Base-by-base conservation (phyloP, 139 green algal species). In the Chlamydomonas sphaeroides region DNA sequence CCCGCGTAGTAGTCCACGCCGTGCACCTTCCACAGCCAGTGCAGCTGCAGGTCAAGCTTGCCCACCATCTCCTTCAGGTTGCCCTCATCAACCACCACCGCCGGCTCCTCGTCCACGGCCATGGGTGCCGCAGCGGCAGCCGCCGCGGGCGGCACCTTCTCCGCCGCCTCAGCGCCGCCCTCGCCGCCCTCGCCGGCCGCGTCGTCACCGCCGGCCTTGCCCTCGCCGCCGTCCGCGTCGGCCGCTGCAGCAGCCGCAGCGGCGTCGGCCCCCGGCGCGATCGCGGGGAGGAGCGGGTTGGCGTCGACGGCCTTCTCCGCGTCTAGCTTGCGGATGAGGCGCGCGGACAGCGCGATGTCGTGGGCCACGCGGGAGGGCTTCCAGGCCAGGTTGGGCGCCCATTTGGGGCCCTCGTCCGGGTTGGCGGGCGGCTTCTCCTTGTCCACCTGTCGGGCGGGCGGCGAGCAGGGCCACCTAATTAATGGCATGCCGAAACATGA, bases 1-100 rank as follows among this genome's bases (percentile, higher is more conserved):
- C 92, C 93, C 17, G 84, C 89, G 73, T 98, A 98, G 87, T 95
- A 98, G 84, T 98, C 95, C 8, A 98, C 82, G 20, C 94, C 92
- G 59, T 98, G 96, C 79, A 98, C 95, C 1, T 87, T 85, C 95
- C 95, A 98, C 32, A 98, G 89, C 89, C 98, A 98, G 10, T 88
- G 86, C n/a, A 98, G 87, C 79, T 95, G 83, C 73, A 93, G 61
- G 84, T 98, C 95, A 72, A 98, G 87, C 84, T 91, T 86, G 35
- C 79, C 86, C 62, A 91, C 67, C 56, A 51, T 42, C 51, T 89
- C 76, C 48, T 74, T 81, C 21, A 83, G 69, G 65, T 84, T 87
- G 0, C 28, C 39, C 26, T 82, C 80, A 32, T 86, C 81, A 33
- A 88, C 89, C 4, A 68, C 69, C 20, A 38, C n/a, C 17, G 45